A percentile compares a stretch with the other conserved stretches of the same genome.
Evolutionary conservation across 2,329 filamentous ascomycete genomes (phyloP).

Genomic region (Leptographium lundbergii): DNA sequence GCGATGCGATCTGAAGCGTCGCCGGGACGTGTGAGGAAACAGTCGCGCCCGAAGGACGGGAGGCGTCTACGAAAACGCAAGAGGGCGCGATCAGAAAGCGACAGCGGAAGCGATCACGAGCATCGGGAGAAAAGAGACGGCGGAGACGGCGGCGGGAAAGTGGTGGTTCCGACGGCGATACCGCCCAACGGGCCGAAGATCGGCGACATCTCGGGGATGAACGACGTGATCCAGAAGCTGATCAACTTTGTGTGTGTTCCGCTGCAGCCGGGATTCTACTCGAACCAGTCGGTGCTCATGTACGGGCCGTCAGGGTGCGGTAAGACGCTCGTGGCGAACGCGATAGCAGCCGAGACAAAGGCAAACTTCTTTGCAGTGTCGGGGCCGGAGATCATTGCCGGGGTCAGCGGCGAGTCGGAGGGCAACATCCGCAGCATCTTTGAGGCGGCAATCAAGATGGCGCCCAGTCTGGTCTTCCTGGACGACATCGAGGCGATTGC

Average conservation of each 20-base stretch:
- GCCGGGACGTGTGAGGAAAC: background rate
- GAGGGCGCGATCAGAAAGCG: constrained; percentile 4
- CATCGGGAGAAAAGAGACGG: background rate
- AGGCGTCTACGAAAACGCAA: constrained; percentile 15
- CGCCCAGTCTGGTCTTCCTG: constrained; percentile 83
- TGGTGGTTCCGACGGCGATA: constrained; percentile 34
- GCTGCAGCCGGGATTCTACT: constrained; percentile 52
- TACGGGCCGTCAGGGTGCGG: constrained; percentile 79
- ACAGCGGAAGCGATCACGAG: background rate
- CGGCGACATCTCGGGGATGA: constrained; percentile 64
- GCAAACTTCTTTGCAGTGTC: constrained; percentile 74
- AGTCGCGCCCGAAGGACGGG: background rate
- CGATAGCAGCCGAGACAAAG: constrained; percentile 61
- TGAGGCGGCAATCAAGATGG: constrained; percentile 73
- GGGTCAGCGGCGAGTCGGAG: constrained; percentile 82
- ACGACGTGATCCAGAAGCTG: constrained; percentile 56
- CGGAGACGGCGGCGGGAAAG: constrained; percentile 28
- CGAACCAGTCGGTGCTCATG: constrained; percentile 62
- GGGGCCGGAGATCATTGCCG: constrained; percentile 68
- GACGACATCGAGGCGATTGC: constrained; percentile 89
- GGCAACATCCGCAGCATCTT: constrained; percentile 77
- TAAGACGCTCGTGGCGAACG: constrained; percentile 74
- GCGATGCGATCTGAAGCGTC: background rate
- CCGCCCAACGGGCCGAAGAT: constrained; percentile 57
- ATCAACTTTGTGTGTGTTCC: constrained; percentile 62